These are phyloP conservation scores for Calonectria pseudoreteaudii DNA, from an alignment of 2,329 filamentous ascomycete genomes.

Conservation along the genomic window DNA sequence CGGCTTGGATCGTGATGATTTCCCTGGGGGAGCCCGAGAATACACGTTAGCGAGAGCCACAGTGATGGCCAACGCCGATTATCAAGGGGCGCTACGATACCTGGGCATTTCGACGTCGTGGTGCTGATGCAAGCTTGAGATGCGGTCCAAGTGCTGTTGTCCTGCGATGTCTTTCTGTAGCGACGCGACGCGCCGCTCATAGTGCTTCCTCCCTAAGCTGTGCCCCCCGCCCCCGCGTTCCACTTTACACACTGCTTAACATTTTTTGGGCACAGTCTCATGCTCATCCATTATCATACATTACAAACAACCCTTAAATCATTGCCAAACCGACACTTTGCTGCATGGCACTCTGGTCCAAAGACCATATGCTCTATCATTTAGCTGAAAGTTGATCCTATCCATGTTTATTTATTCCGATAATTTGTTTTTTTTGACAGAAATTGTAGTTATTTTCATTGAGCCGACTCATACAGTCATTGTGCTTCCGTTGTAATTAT, in stretches of 20 bases:
- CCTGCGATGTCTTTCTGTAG: slow-evolving; percentile 7
- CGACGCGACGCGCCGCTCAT: slow-evolving; percentile 28
- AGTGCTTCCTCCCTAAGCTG: background rate
- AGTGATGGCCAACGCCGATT: background rate
- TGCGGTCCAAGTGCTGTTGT: slow-evolving; percentile 10
- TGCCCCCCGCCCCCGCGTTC: slow-evolving; percentile 25
- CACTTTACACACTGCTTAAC: slow-evolving; percentile 13
- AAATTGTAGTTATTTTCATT: too few species aligned
- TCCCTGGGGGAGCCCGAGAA: slow-evolving; percentile 69
- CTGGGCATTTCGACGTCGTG: slow-evolving; percentile 40
- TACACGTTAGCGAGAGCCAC: background rate
- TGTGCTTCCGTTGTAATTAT: too few species aligned
- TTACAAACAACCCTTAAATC: too few species aligned
- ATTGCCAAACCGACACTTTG: too few species aligned
- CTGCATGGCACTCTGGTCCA: too few species aligned
- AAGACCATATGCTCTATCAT: too few species aligned
- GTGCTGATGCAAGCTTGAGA: slow-evolving; percentile 16
- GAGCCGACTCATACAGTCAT: too few species aligned
- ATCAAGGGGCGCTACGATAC: background rate
- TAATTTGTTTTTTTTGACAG: too few species aligned
- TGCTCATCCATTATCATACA: too few species aligned
- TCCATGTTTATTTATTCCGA: too few species aligned
- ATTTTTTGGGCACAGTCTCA: background rate
- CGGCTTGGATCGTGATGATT: slow-evolving; percentile 99
- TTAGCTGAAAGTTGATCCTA: too few species aligned